Conservation (phyloP, 177 flowering plant genomes). For the Vitis hybrid region DNA sequence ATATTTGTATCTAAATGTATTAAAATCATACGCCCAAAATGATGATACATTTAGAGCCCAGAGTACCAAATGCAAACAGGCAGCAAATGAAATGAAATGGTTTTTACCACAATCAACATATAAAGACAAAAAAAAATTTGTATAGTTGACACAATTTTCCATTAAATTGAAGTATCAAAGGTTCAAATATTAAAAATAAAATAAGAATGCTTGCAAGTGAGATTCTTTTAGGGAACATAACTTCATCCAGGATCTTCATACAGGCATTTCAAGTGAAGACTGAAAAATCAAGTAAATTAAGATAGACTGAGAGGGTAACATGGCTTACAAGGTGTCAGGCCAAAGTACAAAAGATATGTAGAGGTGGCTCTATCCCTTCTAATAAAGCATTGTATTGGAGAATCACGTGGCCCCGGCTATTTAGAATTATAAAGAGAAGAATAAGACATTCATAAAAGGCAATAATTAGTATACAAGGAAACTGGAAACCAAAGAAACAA, state of each 20-base stretch:
- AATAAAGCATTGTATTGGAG: constrained; percentile 45
- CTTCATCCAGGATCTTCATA: not conserved
- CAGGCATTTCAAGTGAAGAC: not conserved
- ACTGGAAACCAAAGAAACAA: not conserved
- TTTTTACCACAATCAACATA: not conserved
- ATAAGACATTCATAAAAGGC: not conserved
- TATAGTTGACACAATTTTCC: not conserved
- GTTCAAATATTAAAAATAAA: not conserved
- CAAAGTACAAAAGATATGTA: constrained; percentile 31
- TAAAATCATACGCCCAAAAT: not conserved
- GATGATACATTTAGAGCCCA: not conserved
- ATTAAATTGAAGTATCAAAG: not conserved
- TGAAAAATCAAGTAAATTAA: not conserved
- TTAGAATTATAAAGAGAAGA: not conserved
- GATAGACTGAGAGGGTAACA: not conserved
- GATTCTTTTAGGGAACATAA: not conserved
- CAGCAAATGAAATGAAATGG: not conserved
- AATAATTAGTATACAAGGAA: not conserved
- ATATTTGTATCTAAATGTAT: not conserved
- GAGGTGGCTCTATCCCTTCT: constrained; percentile 40
- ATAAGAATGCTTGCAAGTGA: not conserved
- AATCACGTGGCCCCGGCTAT: constrained; percentile 46
- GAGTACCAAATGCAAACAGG: not conserved
- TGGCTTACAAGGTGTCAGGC: constrained; percentile 42
- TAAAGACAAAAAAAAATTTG: not conserved